A percentile compares a stretch with the other conserved stretches of the same genome.
phyloP scores from a whole-genome alignment of 192 early-diverging fungal species.

The Podila horticola region DNA sequence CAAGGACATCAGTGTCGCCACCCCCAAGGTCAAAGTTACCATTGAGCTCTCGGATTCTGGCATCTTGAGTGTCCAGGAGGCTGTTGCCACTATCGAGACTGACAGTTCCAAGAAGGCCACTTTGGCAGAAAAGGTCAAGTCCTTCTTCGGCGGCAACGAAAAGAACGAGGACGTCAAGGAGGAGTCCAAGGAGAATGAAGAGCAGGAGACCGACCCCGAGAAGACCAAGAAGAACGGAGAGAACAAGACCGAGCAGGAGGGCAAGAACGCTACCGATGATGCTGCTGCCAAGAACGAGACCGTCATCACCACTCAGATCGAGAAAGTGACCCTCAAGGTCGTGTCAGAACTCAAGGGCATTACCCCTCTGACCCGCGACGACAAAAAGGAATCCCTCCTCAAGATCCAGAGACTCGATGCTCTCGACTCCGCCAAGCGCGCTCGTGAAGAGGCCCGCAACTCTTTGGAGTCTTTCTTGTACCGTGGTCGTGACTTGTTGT shows the following conservation, averaged over 20 bases:
- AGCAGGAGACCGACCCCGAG: slow-evolving; percentile 32
- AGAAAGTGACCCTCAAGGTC: slow-evolving; percentile 70
- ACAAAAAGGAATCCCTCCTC: slow-evolving; percentile 47
- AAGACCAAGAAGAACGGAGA: slow-evolving; percentile 9
- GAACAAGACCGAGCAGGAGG: slow-evolving; percentile 17
- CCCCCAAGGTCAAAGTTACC: slow-evolving; percentile 86
- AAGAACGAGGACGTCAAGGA: slow-evolving; percentile 61
- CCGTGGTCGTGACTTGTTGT: slow-evolving; percentile 81
- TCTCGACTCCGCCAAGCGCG: slow-evolving; percentile 79
- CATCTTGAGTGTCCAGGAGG: slow-evolving; percentile 74
- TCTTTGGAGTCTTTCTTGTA: slow-evolving; percentile 92
- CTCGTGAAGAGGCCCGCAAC: slow-evolving; percentile 88
- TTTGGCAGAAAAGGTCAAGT: slow-evolving; percentile 66
- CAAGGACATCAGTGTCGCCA: slow-evolving; percentile 63
- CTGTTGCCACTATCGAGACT: slow-evolving; percentile 59
- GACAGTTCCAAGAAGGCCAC: slow-evolving; percentile 42
- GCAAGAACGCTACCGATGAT: slow-evolving; percentile 29
- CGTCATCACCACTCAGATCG: slow-evolving; percentile 43
- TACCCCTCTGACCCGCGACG: slow-evolving; percentile 56
- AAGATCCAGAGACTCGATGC: slow-evolving; percentile 49
- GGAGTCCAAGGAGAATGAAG: slow-evolving; percentile 30
- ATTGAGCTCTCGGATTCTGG: slow-evolving; percentile 87
- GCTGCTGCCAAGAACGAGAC: slow-evolving; percentile 45
- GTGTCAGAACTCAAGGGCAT: slow-evolving; percentile 65
- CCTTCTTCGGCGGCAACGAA: slow-evolving; percentile 67